A percentile compares a stretch with the other conserved stretches of the same genome.
These are phyloP conservation scores for Globisporangium viniferum DNA, from an alignment of 352 stramenopile genomes.

Conservation along the genomic window DNA sequence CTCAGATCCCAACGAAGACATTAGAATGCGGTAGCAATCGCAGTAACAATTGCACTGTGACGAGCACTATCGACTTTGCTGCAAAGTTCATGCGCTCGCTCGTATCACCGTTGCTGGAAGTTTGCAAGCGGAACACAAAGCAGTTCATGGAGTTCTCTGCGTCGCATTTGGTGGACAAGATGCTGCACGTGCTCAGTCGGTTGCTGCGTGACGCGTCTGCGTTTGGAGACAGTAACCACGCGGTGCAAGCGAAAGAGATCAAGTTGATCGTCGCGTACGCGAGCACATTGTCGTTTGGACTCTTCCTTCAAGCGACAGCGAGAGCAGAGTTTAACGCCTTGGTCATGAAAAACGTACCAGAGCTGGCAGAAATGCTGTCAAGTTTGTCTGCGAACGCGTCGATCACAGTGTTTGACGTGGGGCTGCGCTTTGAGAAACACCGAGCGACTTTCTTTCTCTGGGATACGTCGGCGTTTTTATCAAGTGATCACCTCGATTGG, in stretches of 20 bases:
- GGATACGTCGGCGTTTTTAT: conserved; percentile 10
- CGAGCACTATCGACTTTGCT: conserved; percentile 22
- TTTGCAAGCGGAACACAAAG: conserved; percentile 46
- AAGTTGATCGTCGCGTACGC: conserved; percentile 39
- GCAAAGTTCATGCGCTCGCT: conserved; percentile 48
- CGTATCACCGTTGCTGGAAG: conserved; percentile 40
- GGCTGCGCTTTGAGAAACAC: conserved; percentile 31
- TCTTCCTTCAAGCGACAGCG: conserved; percentile 26
- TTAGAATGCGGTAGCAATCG: not conserved
- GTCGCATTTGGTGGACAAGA: conserved; percentile 41
- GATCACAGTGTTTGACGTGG: conserved; percentile 41
- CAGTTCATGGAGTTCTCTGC: conserved; percentile 40
- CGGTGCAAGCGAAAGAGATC: conserved; percentile 20
- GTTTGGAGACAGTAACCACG: conserved; percentile 14
- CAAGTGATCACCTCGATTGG: conserved; percentile 25
- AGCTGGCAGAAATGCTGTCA: conserved; percentile 20
- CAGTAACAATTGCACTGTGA: not conserved
- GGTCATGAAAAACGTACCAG: conserved; percentile 25
- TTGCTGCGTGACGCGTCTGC: conserved; percentile 34
- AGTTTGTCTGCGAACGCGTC: conserved; percentile 17
- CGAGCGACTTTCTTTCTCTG: conserved; percentile 28
- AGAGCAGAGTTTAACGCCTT: conserved; percentile 29
- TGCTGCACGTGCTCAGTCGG: conserved; percentile 34
- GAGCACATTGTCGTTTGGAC: conserved; percentile 28
- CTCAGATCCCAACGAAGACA: conserved; percentile 16